Evolutionary conservation across 1,284 basidiomycete species (phyloP), one percentile per base, ranked within the genome.

Genomic region (Cystobasidium pallidum): DNA sequence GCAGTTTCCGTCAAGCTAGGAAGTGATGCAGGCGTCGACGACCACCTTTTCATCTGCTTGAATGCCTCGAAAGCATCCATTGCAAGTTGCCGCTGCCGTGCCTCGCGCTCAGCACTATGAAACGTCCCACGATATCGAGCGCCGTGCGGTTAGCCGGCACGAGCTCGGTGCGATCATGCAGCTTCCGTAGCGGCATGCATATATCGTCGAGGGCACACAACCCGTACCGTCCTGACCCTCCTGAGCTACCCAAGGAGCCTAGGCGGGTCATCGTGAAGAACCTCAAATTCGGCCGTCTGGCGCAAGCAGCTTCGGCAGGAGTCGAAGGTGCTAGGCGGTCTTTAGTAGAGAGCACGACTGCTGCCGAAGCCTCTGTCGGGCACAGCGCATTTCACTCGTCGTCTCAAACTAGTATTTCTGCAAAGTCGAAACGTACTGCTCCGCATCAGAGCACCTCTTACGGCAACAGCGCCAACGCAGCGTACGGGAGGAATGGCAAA

Each of bases 221-320:
- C 47, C 67, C 67, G n/a, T 70, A 70, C 24, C 55, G 67, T 15
- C 57, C 67, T 61, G 67, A 70, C 30, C 49, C 52, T 7, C 58
- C 58, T 6, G 41, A 51, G 21, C 67, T 62, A 19, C 67, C 58
- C 17, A 43, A 39, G n/a, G 36, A 41, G 13, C 58, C 67, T 6
- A 41, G 58, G 26, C 49, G 57, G 17, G 67, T 61, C 24, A 52
- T 62, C 32, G 43, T 52, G 67, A 64, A 71, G 68, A 71, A 64
- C 15, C 54, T 71, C 54, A 71, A 71, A 24, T 71, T 71, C 41
- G 68, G 68, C 0, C 36, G 68, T 24, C 26, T 57, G 13, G 41
- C 34, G 19, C 45, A 71, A 28, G 59, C 61, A 10, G 68, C 39
- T 19, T 52, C 51, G 21, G 59, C 68, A 43, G 61, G 47, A 8